Percentiles rank a stretch among this genome's conserved stretches.
Conservation (phyloP, 192 early-diverging fungal species). For the Bifiguratus adelaidae region DNA sequence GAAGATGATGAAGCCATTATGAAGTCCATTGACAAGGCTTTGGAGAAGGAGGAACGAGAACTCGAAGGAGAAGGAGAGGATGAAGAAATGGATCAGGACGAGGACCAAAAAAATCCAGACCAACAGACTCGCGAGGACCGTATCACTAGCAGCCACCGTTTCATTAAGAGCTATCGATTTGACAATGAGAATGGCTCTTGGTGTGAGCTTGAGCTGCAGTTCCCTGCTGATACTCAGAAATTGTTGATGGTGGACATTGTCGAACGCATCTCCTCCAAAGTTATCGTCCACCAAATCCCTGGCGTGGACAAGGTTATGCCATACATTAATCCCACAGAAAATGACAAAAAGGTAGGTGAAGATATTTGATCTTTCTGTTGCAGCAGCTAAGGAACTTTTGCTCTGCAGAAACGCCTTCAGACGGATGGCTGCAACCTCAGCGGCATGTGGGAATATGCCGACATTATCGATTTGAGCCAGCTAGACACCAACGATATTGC, state of each 20-base stretch:
- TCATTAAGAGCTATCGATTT: constrained; percentile 59
- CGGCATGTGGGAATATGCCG: constrained; percentile 75
- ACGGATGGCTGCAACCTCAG: constrained; percentile 88
- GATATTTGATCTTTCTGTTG: not conserved
- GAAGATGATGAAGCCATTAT: constrained; percentile 69
- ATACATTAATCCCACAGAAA: constrained; percentile 65
- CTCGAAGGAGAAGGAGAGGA: constrained; percentile 28
- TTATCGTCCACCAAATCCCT: constrained; percentile 78
- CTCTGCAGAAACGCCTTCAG: constrained; percentile 42
- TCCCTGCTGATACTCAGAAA: constrained; percentile 84
- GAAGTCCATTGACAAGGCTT: constrained; percentile 19
- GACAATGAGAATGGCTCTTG: constrained; percentile 52
- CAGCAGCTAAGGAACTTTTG: not conserved
- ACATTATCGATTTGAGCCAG: constrained; percentile 74
- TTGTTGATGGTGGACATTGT: constrained; percentile 88
- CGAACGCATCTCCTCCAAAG: constrained; percentile 58
- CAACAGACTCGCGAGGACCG: constrained; percentile 36
- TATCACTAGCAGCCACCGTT: constrained; percentile 42
- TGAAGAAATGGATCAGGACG: constrained; percentile 30
- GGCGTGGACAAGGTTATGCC: constrained; percentile 74
- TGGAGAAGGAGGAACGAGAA: constrained; percentile 32
- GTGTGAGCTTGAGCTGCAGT: constrained; percentile 78
- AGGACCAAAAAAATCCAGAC: constrained; percentile 23
- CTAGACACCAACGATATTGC: constrained; percentile 97
- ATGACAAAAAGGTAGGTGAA: constrained; percentile 60